Base-by-base conservation (phyloP, 2,329 filamentous ascomycete genomes). In the Zymoseptoria ardabiliae region DNA sequence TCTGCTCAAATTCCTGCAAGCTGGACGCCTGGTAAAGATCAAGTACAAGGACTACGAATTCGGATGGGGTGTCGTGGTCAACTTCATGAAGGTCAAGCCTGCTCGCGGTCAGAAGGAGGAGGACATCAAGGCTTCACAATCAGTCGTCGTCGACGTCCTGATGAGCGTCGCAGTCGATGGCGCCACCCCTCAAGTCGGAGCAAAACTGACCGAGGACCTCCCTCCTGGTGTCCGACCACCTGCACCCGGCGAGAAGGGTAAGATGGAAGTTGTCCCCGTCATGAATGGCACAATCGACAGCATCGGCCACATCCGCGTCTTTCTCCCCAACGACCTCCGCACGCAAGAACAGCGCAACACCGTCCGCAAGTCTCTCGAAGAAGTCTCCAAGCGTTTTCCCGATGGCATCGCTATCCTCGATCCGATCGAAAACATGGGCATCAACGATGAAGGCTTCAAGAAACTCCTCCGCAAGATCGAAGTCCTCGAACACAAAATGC, bases 381-480 rank as follows among this genome's bases (percentile, higher is more conserved):
- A 97, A 74, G 87, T 96, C 17, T 84, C 89, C 74, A 85, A 85
- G 66, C 87, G 94, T 23, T 97, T 99, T 77, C 91, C 92, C 0
- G 94, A 99, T 70, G 94, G 94, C 2, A 79, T 99, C 58, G 88
- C 94, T 2, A 81, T 92, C 6, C 78, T 99, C 19, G 94, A 99
- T 69, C 94, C 94, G 0, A 87, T 99, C 48, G 92, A 97, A 74
- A 92, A 97, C 71, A 97, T 99, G 94, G 84, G 85, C 25, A 97
- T 99, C 69, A 87, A 82, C 3, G 94, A 97, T 69, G 91, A 96
- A 1, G 86, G 85, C 0, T 97, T 99, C 79, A 97, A 95, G 80
- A 91, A 91, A 72, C 83, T 97, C 3, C 82, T 97, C 11, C 77
- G 85, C 75, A 97, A 97, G 84, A 97, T 99, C 62, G 94, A 99